Evolutionary conservation across 169 alveolate genomes (phyloP).

Genomic region (Perkinsus olseni): DNA sequence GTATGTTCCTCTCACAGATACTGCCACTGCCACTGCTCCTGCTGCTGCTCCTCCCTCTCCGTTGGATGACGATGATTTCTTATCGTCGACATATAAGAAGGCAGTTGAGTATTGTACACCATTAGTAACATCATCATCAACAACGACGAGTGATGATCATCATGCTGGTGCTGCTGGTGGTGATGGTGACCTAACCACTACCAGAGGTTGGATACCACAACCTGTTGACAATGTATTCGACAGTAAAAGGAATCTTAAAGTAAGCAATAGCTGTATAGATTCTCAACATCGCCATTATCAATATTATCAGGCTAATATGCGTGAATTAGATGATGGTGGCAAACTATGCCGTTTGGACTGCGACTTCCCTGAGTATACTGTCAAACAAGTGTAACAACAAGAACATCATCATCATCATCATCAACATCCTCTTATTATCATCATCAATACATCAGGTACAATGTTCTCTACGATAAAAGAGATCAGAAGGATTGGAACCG

Average conservation of each 20-base stretch:
- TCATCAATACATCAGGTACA: too few species aligned
- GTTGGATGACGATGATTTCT: not conserved
- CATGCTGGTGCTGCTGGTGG: too few species aligned
- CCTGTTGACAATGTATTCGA: not conserved
- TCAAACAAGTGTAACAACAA: not conserved
- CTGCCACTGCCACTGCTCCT: too few species aligned
- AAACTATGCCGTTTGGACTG: not conserved
- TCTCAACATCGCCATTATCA: too few species aligned
- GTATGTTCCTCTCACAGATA: too few species aligned
- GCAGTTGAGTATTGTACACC: not conserved
- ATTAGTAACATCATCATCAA: too few species aligned
- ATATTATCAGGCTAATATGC: not conserved
- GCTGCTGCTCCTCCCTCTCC: too few species aligned
- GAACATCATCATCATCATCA: too few species aligned
- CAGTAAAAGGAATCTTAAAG: not conserved
- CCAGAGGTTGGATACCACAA: not conserved
- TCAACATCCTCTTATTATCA: too few species aligned
- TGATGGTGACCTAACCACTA: not conserved
- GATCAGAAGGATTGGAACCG: not conserved
- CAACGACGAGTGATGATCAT: too few species aligned
- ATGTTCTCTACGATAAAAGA: not conserved
- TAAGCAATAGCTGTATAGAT: not conserved
- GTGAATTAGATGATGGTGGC: not conserved
- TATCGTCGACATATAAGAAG: not conserved
- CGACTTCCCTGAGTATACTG: not conserved